Evolutionary conservation across 495 filamentous ascomycete species (phyloP).

Genomic region (Penicillium bovifimosum): DNA sequence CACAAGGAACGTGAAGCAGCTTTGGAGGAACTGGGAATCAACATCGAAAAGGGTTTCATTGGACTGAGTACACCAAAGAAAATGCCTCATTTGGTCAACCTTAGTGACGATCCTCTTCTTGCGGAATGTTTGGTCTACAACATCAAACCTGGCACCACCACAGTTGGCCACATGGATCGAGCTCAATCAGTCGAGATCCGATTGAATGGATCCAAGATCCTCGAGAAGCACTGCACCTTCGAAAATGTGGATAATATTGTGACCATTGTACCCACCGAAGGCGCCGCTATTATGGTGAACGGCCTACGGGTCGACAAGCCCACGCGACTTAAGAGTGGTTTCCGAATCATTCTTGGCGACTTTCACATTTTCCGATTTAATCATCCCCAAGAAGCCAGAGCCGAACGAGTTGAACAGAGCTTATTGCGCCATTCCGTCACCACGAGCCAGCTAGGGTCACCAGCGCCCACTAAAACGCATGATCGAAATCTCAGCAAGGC

Average conservation of each 20-base stretch:
- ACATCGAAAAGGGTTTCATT: constrained; percentile 97
- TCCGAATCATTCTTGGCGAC: constrained; percentile 91
- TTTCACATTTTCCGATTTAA: constrained; percentile 99
- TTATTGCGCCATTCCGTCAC: constrained; percentile 84
- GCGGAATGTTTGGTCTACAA: constrained; percentile 98
- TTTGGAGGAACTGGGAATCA: constrained; percentile 94
- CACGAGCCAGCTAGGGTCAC: constrained; percentile 70
- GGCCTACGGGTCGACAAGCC: constrained; percentile 79
- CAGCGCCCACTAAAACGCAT: constrained; percentile 64
- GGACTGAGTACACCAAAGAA: constrained; percentile 95
- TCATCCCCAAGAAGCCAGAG: constrained; percentile 90
- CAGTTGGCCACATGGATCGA: constrained; percentile 85
- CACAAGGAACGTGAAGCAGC: constrained; percentile 96
- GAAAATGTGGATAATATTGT: constrained; percentile 89
- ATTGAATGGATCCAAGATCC: constrained; percentile 88
- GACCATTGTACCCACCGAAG: constrained; percentile 80
- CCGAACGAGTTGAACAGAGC: constrained; percentile 86
- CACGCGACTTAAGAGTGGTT: constrained; percentile 81
- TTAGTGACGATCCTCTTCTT: constrained; percentile 91
- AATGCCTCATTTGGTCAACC: constrained; percentile 97
- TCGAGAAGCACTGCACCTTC: constrained; percentile 88
- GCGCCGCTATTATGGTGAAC: constrained; percentile 96
- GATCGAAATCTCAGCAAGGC: constrained; percentile 71
- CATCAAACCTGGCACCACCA: constrained; percentile 89
- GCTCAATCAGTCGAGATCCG: constrained; percentile 79